Conservation (phyloP, 2,329 filamentous ascomycete species). For the Pseudocercospora macadamiae region DNA sequence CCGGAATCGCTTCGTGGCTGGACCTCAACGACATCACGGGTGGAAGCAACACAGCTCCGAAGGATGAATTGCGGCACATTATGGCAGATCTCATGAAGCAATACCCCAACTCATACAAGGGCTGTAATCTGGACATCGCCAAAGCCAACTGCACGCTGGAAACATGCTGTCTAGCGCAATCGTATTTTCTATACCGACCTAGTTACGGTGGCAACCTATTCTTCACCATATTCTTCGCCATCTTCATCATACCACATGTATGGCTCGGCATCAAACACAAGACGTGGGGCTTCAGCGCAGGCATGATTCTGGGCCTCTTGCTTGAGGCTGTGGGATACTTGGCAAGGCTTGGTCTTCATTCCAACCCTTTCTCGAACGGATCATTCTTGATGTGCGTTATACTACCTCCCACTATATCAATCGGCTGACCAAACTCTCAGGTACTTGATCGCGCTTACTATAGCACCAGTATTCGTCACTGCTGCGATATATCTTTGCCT, state of each 20-base stretch:
- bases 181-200: constrained; percentile 58
- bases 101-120: neutral
- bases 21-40: too few relatives aligned
- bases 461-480: constrained; percentile 60
- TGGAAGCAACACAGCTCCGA: neutral
- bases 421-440: constrained; percentile 32
- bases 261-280: constrained; percentile 54
- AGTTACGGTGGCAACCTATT: constrained; percentile 47
- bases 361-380: constrained; percentile 54
- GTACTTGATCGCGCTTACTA: constrained; percentile 61
- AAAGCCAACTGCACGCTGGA: constrained; percentile 30
- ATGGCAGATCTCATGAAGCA: neutral
- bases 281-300: constrained; percentile 60
- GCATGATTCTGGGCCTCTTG: constrained; percentile 50
- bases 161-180: constrained; percentile 37
- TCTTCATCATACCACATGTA: constrained; percentile 54
- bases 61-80: neutral
- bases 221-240: constrained; percentile 56
- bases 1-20: too few relatives aligned
- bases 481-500: constrained; percentile 62
- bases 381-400: constrained; percentile 55
- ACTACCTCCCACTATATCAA: neutral
- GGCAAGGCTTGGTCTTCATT: constrained; percentile 57
- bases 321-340: constrained; percentile 61
- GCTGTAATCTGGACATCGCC: neutral